Evolutionary conservation across 805 yeast genomes (phyloP).

Genomic region (Saccharomycopsis schoenii): DNA sequence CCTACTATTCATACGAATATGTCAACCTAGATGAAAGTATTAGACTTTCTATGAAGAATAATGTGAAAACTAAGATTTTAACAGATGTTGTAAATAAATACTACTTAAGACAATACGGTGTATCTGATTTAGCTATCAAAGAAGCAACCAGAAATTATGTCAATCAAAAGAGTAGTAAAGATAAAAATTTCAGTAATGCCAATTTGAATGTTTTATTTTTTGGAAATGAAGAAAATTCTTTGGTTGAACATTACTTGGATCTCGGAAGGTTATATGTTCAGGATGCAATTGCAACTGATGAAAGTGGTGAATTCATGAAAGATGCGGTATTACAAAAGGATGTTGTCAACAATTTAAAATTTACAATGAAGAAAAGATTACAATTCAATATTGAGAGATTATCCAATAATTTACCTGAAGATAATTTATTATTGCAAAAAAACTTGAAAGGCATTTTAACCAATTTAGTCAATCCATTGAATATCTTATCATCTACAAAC

Average conservation of each 20-base stretch:
- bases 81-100: conserved; percentile 1
- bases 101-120: conserved; percentile 8
- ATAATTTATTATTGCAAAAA: conserved; percentile 22
- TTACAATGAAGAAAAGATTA: conserved; percentile 38
- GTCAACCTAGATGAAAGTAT: conserved; percentile 3
- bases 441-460: conserved; percentile 35
- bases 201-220: conserved; percentile 6
- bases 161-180: not conserved
- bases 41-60: not conserved
- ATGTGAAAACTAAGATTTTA: conserved; percentile 8
- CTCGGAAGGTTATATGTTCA: conserved; percentile 5
- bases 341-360: conserved; percentile 35
- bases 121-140: conserved; percentile 4
- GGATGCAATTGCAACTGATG: conserved; percentile 5
- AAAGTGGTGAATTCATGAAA: not conserved
- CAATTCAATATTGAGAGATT: conserved; percentile 11
- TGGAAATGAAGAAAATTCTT: not conserved
- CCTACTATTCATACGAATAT: conserved; percentile 10
- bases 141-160: conserved; percentile 1
- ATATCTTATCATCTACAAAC: conserved; percentile 41
- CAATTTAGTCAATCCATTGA: conserved; percentile 54
- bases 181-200: not conserved
- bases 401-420: conserved; percentile 19
- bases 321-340: conserved; percentile 13
- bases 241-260: conserved; percentile 7